These are phyloP conservation scores for Skeletonema costatum DNA, from an alignment of 108 stramenopile genomes.

Conservation along the genomic window DNA sequence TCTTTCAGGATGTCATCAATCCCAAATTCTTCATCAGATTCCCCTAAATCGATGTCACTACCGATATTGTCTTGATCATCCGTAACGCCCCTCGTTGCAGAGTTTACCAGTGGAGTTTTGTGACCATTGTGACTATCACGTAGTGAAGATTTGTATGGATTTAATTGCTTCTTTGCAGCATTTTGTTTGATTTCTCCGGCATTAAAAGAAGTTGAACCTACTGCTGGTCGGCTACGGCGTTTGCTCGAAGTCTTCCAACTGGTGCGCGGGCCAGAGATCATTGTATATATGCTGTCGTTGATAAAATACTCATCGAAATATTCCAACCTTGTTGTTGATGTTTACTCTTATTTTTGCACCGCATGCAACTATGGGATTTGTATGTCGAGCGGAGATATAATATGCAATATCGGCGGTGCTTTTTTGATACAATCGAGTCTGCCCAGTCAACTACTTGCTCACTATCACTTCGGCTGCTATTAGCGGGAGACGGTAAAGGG, in stretches of 20 bases:
- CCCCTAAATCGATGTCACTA: slow-evolving; percentile 2
- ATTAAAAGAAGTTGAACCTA: not conserved
- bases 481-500: too few relatives aligned
- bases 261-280: not conserved
- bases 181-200: slow-evolving; percentile 7
- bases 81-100: not conserved
- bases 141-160: not conserved
- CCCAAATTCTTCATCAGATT: slow-evolving; percentile 7
- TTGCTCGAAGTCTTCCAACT: slow-evolving; percentile 34
- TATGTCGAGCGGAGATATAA: too few relatives aligned
- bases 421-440: too few relatives aligned
- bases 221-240: slow-evolving; percentile 29
- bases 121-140: not conserved
- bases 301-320: not conserved
- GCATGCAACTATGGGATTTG: too few relatives aligned
- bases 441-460: too few relatives aligned
- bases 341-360: too few relatives aligned
- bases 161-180: not conserved
- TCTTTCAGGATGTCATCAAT: slow-evolving; percentile 8
- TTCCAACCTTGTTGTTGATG: too few relatives aligned
- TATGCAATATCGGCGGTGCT: too few relatives aligned
- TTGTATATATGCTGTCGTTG: not conserved
- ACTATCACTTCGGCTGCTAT: too few relatives aligned
- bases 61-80: not conserved
- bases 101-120: not conserved